Evolutionary conservation across 495 filamentous ascomycete species (phyloP), one percentile per base, ranked within the genome.

Genomic region (Tetracladium marchalianum): DNA sequence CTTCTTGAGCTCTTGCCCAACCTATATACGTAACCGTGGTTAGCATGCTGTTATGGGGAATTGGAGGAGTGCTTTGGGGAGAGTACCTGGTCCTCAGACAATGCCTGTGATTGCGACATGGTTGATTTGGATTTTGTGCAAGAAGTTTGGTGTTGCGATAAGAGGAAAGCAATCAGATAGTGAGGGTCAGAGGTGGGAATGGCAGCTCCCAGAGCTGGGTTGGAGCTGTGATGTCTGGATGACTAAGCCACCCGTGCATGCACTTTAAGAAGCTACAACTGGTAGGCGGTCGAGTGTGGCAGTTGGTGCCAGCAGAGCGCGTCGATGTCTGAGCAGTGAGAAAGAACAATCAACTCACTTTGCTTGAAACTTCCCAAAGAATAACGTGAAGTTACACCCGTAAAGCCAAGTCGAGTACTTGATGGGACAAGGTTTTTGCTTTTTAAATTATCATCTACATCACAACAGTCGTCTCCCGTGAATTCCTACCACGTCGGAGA

Each of bases 1-100:
- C 76, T 99, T 99, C 73, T 83, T 86, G 64, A 99, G 86, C 77
- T 99, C 93, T 65, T 78, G 77, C 61, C 81, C 76, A 68, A 99
- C 90, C 90, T 96, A 35, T 18, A 18, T 19, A 40, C 35, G 44
- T 16, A 34, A 44, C 31, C 27, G 33, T 22, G 19, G 19, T 31
- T 31, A 40, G 32, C 41, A 47, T 49, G 41, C 53, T 46, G 43
- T 16, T 40, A n/a, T 11, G 7, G 12, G 27, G 35, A 33, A 37
- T 27, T 45, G 22, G 35, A 17, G 43, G 7, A n/a, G 11, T 36
- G 54, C 43, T 16, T 41, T 47, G 46, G 35, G 27, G 35, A 35
- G 46, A 41, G 39, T 41, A 89, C 90, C 82, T 96, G 90, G 66
- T 95, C 90, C 73, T 97, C 90, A 64, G 88, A 94, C 68, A 97